Base-by-base conservation (phyloP, 345 rosid genomes). In the Bruguiera gymnorhiza region DNA sequence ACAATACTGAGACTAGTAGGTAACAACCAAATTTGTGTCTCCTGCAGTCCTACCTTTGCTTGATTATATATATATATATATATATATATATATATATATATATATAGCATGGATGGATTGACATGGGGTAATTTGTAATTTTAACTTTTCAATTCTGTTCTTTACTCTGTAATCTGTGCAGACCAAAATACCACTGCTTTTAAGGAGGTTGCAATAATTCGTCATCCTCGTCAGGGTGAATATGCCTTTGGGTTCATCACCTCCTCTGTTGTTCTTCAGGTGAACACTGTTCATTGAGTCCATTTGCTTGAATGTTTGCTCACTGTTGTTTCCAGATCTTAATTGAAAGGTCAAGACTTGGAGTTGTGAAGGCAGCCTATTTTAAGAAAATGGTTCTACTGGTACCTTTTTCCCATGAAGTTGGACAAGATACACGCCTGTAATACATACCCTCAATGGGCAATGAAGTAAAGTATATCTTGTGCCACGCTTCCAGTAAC, bases 161-260 rank as follows among this genome's bases (percentile, higher is more conserved):
- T 31, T 37, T 36, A 46, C 24, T 58, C 61, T 24, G 32, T 66
- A 65, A 60, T 74, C 19, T 23, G 10, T 11, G 20, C 90, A 92
- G 96, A 89, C 76, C 91, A 89, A 73, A 89, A 92, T 70, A 89
- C 88, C 36, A 78, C 83, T 16, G 91, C 96, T 57, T 91, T 92
- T 69, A 92, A 92, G 81, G 96, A 92, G 81, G 86, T 92, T 51
- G 96, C 90, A 68, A 89, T 92, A 48, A 89, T 92, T 65, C 87
- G 89, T 24, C 97, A 92, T 77, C 97, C 97, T 64, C 93, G 93
- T 69, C 76, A 73, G 67, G 93, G 96, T 34, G 97, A 91, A 87
- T 91, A 91, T 76, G 97, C 93, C 60, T 89, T 91, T 77, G 96
- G 96, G 50, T 91, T 91, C 72, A 91, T 91, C 53, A 91, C 97